Evolutionary conservation across 2,329 filamentous ascomycete genomes (phyloP), one percentile per base, ranked within the genome.

Genomic region (Alternaria brassicae): DNA sequence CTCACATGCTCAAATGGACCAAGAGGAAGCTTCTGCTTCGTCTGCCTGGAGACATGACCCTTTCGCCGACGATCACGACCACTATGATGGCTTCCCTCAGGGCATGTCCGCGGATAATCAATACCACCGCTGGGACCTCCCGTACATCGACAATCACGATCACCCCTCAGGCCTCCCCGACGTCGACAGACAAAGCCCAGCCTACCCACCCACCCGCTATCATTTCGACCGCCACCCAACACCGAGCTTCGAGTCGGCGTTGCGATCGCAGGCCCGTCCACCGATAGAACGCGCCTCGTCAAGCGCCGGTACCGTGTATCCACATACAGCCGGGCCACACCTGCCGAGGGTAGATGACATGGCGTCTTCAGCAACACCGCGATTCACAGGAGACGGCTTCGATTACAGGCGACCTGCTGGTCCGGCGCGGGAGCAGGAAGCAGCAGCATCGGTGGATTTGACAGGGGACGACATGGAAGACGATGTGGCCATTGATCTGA

Each of bases 341-440:
- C 68, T 70, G 9, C 68, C 72, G 10, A 62, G 49, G 3, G 15
- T 59, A 8, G 55, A 47, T 23, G 61, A 73, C 62, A 77, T 77
- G 65, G 72, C 77, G 6, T 55, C 72, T 19, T 40, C 67, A 32
- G 62, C 68, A 25, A 72, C 73, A 44, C 65, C 63, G 59, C 76
- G 80, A 61, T 83, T 75, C 63, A 71, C 78, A 13, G 82, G 85
- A n/a, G 83, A 86, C 75, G 85, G 85, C 4, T 77, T 81, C 42
- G 86, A 88, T 62, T 84, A 80, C 61, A 78, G 85, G 58, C 78
- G 84, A 60, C 86, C 86, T 1, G 73, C 79, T 15, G 78, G 80
- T 15, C 75, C 79, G 75, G 60, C 65, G 13, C 59, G 48, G 30
- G 44, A 58, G 25, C 49, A 51, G 10, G 49, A 53, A 21, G 23